Percentiles rank a stretch among this genome's conserved stretches.
phyloP scores from a whole-genome alignment of 2,329 filamentous ascomycete species.

The Microcyclospora tardicrescens region DNA sequence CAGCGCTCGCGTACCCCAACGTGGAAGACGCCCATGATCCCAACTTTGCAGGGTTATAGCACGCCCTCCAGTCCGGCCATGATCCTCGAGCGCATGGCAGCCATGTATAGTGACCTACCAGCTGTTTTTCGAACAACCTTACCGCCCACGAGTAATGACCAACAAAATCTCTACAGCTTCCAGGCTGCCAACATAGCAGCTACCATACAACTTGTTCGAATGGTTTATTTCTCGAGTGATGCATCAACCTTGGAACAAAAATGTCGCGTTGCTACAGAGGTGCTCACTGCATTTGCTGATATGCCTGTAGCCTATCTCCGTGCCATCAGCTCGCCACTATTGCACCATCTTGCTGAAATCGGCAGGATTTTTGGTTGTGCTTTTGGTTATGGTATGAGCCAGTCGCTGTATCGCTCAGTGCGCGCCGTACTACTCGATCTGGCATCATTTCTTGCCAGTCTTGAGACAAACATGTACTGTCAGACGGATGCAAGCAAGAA shows the following conservation, averaged over 20 bases:
- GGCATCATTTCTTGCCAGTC: slow-evolving; percentile 1
- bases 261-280: slow-evolving; percentile 33
- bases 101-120: slow-evolving; percentile 19
- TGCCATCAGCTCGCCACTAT: slow-evolving; percentile 36
- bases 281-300: slow-evolving; percentile 31
- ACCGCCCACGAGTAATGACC: slow-evolving; percentile 20
- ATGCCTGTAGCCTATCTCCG: slow-evolving; percentile 34
- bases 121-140: slow-evolving; percentile 18
- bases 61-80: slow-evolving; percentile 18
- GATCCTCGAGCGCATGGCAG: slow-evolving; percentile 5
- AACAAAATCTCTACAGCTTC: slow-evolving; percentile 32
- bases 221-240: slow-evolving; percentile 27
- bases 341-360: slow-evolving; percentile 38
- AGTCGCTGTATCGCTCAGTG: slow-evolving; percentile 2
- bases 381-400: slow-evolving; percentile 2
- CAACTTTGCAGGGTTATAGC: slow-evolving; percentile 8
- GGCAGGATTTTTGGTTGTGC: slow-evolving; percentile 26
- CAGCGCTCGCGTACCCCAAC: slow-evolving; percentile 2
- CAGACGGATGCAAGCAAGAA: slow-evolving; percentile 3
- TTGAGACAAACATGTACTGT: slow-evolving; percentile 2
- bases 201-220: slow-evolving; percentile 36
- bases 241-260: slow-evolving; percentile 26
- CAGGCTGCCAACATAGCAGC: slow-evolving; percentile 40
- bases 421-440: slow-evolving; percentile 2
- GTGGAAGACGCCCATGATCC: slow-evolving; percentile 1